Base-by-base conservation (phyloP, 257 asterid genomes). In the Penstemon eatonii region DNA sequence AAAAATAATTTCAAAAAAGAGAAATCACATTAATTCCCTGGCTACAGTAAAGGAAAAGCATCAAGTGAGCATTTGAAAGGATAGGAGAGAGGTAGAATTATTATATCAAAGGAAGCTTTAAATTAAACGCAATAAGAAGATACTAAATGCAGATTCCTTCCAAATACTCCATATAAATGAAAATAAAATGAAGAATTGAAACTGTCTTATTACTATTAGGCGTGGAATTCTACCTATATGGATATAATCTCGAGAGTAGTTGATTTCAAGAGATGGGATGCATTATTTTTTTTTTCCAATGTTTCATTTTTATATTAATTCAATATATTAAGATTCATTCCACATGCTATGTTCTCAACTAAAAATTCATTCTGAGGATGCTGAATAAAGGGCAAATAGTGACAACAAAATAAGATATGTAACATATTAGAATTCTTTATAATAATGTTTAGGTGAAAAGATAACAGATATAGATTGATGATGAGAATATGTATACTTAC, bases 181-280 rank as follows among this genome's bases (percentile, higher is more conserved):
- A 25, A 25, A 25, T 1, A 25, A 25, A 25, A 25, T 25, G 33
- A 25, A 25, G 33, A 25, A 25, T 6, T 15, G 8, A 18, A 58
- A 37, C 50, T 12, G 59, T 46, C 60, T 25, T 46, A 68, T 15
- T 15, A 15, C 18, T 15, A 15, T 68, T 15, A 44, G 73, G 73
- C 37, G 25, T 66, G 55, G 25, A 40, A 62, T 46, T 54, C 33
- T 73, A 38, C 19, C 7, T 25, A 25, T 25, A 25, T 47, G 15
- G 25, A 60, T 40, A 37, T 72, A 25, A 38, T 25, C 8, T 51
- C 18, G 25, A 40, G 62, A 70, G 11, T 25, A 25, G 3, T 25
- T 25, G 33, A 25, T 25, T 25, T 25, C 33, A 25, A 25, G 33
- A 25, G 33, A 25, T 25, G 33, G 33, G 33, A 25, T 25, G 33